Base-by-base conservation (phyloP, 805 yeast species). In the Metschnikowia kunwiensis region DNA sequence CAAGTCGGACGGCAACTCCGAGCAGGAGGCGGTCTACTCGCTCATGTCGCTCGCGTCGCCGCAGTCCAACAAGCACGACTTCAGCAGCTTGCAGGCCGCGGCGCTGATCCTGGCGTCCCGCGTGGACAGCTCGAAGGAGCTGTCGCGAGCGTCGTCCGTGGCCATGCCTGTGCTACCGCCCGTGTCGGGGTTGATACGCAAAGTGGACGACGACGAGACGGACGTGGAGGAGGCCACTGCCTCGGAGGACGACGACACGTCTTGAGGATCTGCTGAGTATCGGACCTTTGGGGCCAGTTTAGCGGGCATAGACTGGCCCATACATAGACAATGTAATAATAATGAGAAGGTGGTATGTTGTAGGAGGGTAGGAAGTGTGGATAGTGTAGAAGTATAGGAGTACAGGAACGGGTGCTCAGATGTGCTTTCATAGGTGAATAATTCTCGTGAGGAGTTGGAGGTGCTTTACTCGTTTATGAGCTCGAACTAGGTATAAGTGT, bases 31-130 rank as follows among this genome's bases (percentile, higher is more conserved):
- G 5, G 70, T 76, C 8, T 58, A 70, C 50, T 74, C 80, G 15
- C 60, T 76, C 34, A 76, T 76, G 69, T 72, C 78, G 24, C 59
- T 76, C 26, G 67, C 80, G 6, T 72, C 79, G 1, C 80, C 81
- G 2, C 70, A 63, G 46, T 36, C 59, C 12, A 44, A 50, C 25
- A 61, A 59, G 31, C 57, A 55, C 29, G 38, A 38, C n/a, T 29
- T 35, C 9, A 34, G 58, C 48, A 18, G 72, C 75, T 34, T 33
- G n/a, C 42, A 42, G 11, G 23, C 30, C 13, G 31, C 36, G 8
- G 30, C 32, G 3, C 39, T 7, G 14, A 29, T 28, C 27, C 41
- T 22, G 6, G 34, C 32, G 9, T 5, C 13, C 8, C 12, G 20
- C 9, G 14, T n/a, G 10, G 38, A 23, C 8, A 30, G 30, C 20